Base-by-base conservation (phyloP, 345 rosid genomes). In the Raphanus sativus region DNA sequence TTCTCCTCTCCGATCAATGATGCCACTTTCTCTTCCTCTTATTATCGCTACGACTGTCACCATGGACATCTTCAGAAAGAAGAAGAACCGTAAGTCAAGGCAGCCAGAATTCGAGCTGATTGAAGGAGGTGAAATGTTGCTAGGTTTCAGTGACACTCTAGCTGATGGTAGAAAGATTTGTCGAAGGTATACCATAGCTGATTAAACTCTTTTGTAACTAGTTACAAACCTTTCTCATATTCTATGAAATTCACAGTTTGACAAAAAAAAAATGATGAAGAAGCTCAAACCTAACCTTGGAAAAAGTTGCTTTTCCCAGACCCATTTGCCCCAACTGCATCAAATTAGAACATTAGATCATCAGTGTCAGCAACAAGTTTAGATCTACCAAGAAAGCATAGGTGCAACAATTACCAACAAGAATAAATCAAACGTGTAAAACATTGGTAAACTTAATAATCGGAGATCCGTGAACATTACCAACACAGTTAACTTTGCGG, bases 251-350 rank as follows among this genome's bases (percentile, higher is more conserved):
- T 28, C 3, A 28, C 30, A 28, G 4, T 28, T 28, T 28, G 30
- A 28, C 30, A 28, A 28, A 28, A 28, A 28, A 28, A 28, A 28
- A 28, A 2, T 28, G 45, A 74, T 69, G 66, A 61, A 73, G 17
- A n/a, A 15, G 30, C 16, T 16, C 65, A 74, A 45, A 45, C 63
- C 85, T 86, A 78, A 92, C 98, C 96, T 74, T 95, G 88, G 86
- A 95, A 95, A 80, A 92, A 92, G 85, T 94, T 92, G 64, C 94
- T 84, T 84, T 95, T 95, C 66, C 98, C 96, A 79, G 98, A 92
- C 69, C 98, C 98, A 87, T 95, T 95, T 60, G 98, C 98, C 54
- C 98, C 98, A 86, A 92, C 92, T 94, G 82, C 87, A 85, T 24
- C 0, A 26, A 21, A 45, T 45, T 17, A 28, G 16, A 29, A 36